Base-by-base conservation (phyloP, 116 monocot genomes). In the Dioscorea cayenensis region DNA sequence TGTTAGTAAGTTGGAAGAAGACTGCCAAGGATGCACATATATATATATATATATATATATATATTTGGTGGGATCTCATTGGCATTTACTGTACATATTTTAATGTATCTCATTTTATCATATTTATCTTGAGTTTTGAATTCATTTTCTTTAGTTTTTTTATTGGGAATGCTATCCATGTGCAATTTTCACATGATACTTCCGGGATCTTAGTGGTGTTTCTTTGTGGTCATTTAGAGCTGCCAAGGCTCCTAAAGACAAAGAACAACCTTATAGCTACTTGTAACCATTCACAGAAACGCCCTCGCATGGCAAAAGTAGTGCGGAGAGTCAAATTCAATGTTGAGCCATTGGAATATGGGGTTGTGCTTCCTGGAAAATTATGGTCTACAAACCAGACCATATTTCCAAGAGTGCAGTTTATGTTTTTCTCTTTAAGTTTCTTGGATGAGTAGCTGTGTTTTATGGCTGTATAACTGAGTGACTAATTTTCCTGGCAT, bases 211-310 rank as follows among this genome's bases (percentile, higher is more conserved):
- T 36, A 97, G 97, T 64, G 81, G 97, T 17, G 79, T 97, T 63
- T 90, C 93, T 20, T 80, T 84, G 81, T 72, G 73, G 79, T 97
- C 97, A 48, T 93, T 78, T 69, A 86, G 71, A 76, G 93, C 86
- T 51, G 84, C 90, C 36, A 90, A 78, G 55, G 88, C 79, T 83
- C 97, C 97, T 2, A 97, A 83, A 70, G 97, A 97, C 72, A 77
- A 88, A 51, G 88, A 93, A 71, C 97, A 97, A 60, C 97, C 97
- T 69, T 97, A 93, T 83, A 93, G 93, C 93, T 51, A 77, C 59
- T 25, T 25, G 65, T 35, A 83, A 73, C 64, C 70, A 74, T 68
- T 64, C 36, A 25, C 89, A 79, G 20, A 89, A 81, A 72, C 93
- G 93, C 62, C 93, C 88, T 79, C 88, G 93, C 60, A 83, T 97